Conservation (phyloP, 108 stramenopile genomes). For the Aurantiochytrium sp. region DNA sequence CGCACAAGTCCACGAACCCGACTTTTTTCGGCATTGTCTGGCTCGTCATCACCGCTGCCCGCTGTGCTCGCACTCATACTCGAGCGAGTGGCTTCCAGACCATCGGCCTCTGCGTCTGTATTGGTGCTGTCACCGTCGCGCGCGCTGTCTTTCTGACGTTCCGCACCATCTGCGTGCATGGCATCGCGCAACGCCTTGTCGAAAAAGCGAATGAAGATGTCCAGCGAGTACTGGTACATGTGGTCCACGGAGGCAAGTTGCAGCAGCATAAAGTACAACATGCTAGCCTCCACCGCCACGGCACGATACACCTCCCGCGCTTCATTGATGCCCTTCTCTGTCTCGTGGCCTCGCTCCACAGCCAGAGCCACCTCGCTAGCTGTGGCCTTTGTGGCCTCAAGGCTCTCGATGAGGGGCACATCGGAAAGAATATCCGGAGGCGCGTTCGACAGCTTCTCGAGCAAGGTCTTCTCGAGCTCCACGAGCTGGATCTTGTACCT, state of each 20-base stretch:
- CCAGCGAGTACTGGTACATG: slow-evolving; percentile 44
- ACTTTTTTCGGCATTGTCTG: not conserved
- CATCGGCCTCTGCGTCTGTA: not conserved
- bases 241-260: slow-evolving; percentile 33
- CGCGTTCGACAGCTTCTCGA: slow-evolving; percentile 48
- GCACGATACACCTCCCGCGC: slow-evolving; percentile 45
- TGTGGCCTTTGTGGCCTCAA: slow-evolving; percentile 52
- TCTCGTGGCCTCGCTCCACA: slow-evolving; percentile 17
- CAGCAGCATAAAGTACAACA: slow-evolving; percentile 43
- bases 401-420: slow-evolving; percentile 48
- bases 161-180: not conserved
- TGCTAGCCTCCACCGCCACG: slow-evolving; percentile 29
- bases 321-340: slow-evolving; percentile 24
- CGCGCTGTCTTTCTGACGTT: too few species aligned
- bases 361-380: slow-evolving; percentile 36
- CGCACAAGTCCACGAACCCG: slow-evolving; percentile 19
- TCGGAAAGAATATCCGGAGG: slow-evolving; percentile 55
- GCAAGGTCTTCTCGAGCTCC: slow-evolving; percentile 55
- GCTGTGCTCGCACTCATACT: not conserved
- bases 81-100: not conserved
- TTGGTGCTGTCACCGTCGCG: not conserved
- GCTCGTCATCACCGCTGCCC: not conserved
- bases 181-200: slow-evolving; percentile 19
- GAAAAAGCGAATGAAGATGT: slow-evolving; percentile 33
- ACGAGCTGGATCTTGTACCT: slow-evolving; percentile 46